Evolutionary conservation across 1,284 basidiomycete genomes (phyloP).

Genomic region (Austropuccinia psidii): DNA sequence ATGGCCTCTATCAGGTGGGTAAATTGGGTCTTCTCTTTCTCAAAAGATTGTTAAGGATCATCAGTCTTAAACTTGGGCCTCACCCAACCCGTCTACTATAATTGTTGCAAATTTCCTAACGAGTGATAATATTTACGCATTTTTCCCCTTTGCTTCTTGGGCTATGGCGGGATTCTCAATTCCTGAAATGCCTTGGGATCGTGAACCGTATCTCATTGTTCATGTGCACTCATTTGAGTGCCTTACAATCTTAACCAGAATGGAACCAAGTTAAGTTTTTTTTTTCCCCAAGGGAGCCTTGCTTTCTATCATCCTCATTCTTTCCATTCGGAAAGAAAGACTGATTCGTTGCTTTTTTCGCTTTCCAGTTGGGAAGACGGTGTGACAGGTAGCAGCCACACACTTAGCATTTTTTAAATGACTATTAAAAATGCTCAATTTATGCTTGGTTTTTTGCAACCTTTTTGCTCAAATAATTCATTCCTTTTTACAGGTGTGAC

Average conservation of each 20-base stretch:
- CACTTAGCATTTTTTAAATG: not conserved
- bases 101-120: not conserved
- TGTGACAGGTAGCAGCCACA: conserved; percentile 44
- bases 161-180: not conserved
- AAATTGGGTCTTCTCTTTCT: conserved; percentile 38
- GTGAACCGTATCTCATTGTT: not conserved
- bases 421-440: not conserved
- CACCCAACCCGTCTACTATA: no score
- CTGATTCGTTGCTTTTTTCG: not conserved
- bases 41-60: no score
- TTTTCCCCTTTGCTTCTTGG: not conserved
- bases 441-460: not conserved
- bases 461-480: not conserved
- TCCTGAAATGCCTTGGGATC: not conserved
- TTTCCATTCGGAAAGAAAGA: no score
- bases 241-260: no score
- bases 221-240: not conserved
- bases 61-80: no score
- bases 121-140: not conserved
- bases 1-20: conserved; percentile 50
- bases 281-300: not conserved
- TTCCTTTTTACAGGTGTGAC: conserved; percentile 42
- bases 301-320: not conserved
- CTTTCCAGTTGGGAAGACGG: conserved; percentile 51
- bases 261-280: not conserved